Conservation (phyloP, 345 rosid genomes). For the Hypericum perforatum region DNA sequence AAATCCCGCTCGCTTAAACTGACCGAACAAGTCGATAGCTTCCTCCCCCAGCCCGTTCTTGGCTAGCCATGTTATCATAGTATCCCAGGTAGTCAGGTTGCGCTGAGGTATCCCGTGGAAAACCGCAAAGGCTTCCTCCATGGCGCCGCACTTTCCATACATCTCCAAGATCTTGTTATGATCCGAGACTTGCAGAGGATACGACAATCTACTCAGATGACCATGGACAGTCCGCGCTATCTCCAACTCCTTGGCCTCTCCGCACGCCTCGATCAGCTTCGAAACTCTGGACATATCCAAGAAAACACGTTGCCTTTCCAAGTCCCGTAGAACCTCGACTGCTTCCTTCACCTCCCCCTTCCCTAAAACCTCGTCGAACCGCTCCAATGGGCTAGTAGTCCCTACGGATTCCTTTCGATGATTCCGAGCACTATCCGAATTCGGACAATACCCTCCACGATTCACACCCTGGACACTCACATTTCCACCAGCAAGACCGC, state of each 20-base stretch:
- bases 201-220: slow-evolving; percentile 21
- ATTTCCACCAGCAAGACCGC: slow-evolving; percentile 11
- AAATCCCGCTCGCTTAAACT: slow-evolving; percentile 52
- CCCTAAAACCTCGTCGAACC: slow-evolving; percentile 42
- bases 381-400: slow-evolving; percentile 22
- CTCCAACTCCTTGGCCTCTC: slow-evolving; percentile 43
- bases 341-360: slow-evolving; percentile 58
- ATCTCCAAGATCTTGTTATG: slow-evolving; percentile 49
- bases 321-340: slow-evolving; percentile 28
- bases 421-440: slow-evolving; percentile 4
- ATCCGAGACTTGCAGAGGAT: slow-evolving; percentile 29
- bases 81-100: slow-evolving; percentile 51
- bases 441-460: slow-evolving; percentile 10
- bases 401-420: slow-evolving; percentile 15
- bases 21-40: slow-evolving; percentile 56
- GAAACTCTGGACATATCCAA: slow-evolving; percentile 43
- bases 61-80: slow-evolving; percentile 54
- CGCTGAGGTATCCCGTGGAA: slow-evolving; percentile 46
- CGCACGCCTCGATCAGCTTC: slow-evolving; percentile 47
- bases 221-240: slow-evolving; percentile 56
- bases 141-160: slow-evolving; percentile 53
- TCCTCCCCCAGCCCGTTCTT: slow-evolving; percentile 74
- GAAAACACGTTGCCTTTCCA: slow-evolving; percentile 27
- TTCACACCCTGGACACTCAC: slow-evolving; percentile 8
- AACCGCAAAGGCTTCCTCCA: slow-evolving; percentile 35